Base-by-base conservation (phyloP, 768 basidiomycete genomes). In the Mycena venus region DNA sequence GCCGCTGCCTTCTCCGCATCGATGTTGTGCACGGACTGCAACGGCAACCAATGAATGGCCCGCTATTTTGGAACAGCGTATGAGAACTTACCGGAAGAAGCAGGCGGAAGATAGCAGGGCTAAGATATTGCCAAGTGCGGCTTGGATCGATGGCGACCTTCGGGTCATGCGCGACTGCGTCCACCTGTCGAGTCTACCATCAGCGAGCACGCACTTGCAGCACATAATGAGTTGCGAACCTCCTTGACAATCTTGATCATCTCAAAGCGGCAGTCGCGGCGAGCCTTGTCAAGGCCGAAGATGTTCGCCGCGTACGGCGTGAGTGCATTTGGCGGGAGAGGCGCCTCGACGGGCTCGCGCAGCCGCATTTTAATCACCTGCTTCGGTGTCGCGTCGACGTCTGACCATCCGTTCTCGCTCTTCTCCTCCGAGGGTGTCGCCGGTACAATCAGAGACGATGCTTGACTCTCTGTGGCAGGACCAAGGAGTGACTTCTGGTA, bases 191-290 rank as follows among this genome's bases (percentile, higher is more conserved):
- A 29, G 29, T 49, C 55, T 4, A 66, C 15, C 55, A 56, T 56
- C 55, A 31, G 1, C 55, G 55, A 56, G 31, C 31, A 56, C 29
- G 55, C 31, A 56, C 31, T 56, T 56, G 8, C 31, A 56, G 15
- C 27, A 56, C 29, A 14, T 56, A 56, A 56, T 8, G 55, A 5
- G 17, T 19, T 56, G 29, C 19, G 11, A 10, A 55, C 69, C 69
- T 70, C 69, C 62, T 23, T n/a, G n/a, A 70, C 60, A 51, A 70
- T 70, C 36, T 70, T 70, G 15, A 70, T 51, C 69, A 70, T 70
- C 61, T 70, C 69, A 10, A 62, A 62, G 23, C 69, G 14, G 69
- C 69, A 70, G 38, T 70, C 60, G n/a, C 60, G 44, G 44, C 59
- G 47, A 11, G 69, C 69, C 23, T 36, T 62, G 36, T 62, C 69